A percentile compares a stretch with the other conserved stretches of the same genome.
Conservation (phyloP, 345 rosid genomes). For the Lumnitzera racemosa region DNA sequence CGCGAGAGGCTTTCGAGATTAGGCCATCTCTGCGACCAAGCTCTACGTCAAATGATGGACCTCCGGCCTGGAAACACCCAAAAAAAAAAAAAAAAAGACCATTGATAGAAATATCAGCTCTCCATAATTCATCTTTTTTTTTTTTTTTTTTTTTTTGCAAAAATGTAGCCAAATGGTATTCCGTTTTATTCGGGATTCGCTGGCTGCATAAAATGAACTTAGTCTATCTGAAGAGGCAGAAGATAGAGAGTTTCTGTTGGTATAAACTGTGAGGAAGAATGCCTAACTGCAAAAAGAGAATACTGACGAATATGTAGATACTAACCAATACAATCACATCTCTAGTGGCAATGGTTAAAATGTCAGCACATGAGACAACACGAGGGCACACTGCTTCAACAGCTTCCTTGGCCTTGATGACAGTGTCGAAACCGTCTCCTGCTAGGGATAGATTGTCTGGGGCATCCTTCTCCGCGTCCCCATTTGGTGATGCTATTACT, state of each 20-base stretch:
- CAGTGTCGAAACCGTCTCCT: conserved; percentile 89
- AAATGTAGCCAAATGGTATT: too few relatives aligned
- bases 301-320: too few relatives aligned
- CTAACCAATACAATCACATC: conserved; percentile 79
- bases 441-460: conserved; percentile 71
- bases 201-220: too few relatives aligned
- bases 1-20: conserved; percentile 52
- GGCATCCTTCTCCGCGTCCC: conserved; percentile 85
- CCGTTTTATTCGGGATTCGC: too few relatives aligned
- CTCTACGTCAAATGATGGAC: conserved; percentile 62
- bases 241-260: too few relatives aligned
- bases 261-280: too few relatives aligned
- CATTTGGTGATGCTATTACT: conserved; percentile 52
- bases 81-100: too few relatives aligned
- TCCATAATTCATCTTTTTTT: too few relatives aligned
- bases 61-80: conserved; percentile 48
- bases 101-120: too few relatives aligned
- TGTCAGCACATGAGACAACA: conserved; percentile 81
- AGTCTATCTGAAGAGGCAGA: too few relatives aligned
- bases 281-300: too few relatives aligned
- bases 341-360: conserved; percentile 66
- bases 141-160: too few relatives aligned
- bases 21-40: conserved; percentile 80
- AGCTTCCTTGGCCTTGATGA: conserved; percentile 58
- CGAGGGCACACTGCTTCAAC: conserved; percentile 66